These are phyloP conservation scores for Boletus patriciae DNA, from an alignment of 768 basidiomycete species.

Conservation along the genomic window DNA sequence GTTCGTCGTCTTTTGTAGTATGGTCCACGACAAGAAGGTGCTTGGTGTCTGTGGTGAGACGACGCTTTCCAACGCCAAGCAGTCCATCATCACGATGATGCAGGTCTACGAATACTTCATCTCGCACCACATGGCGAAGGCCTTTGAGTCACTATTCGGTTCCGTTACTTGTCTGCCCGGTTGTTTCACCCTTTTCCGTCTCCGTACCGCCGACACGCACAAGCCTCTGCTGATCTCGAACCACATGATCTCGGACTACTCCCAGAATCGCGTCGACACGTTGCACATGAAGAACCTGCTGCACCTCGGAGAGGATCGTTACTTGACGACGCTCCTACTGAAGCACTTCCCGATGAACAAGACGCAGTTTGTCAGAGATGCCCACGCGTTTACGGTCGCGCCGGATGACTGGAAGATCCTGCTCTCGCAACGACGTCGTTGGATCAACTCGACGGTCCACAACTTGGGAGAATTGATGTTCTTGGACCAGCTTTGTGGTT, in stretches of 20 bases:
- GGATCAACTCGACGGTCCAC: slow-evolving; percentile 99
- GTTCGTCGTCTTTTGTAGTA: slow-evolving; percentile 46
- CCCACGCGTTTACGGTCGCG: slow-evolving; percentile 91
- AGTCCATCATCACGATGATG: slow-evolving; percentile 97
- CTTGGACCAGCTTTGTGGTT: slow-evolving; percentile 88
- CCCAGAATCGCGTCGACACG: slow-evolving; percentile 95
- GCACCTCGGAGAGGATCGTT: slow-evolving; percentile 98
- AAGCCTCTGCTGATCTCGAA: slow-evolving; percentile 94
- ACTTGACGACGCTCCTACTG: slow-evolving; percentile 90
- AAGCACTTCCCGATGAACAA: slow-evolving; percentile 95
- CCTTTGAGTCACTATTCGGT: slow-evolving; percentile 95
- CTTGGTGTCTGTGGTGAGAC: slow-evolving; percentile 97
- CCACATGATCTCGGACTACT: slow-evolving; percentile 87
- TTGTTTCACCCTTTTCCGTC: slow-evolving; percentile 97
- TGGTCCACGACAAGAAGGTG: slow-evolving; percentile 95
- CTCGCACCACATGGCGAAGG: slow-evolving; percentile 98
- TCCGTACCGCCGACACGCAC: slow-evolving; percentile 92
- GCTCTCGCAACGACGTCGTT: slow-evolving; percentile 94
- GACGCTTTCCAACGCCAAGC: slow-evolving; percentile 86
- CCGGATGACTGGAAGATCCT: slow-evolving; percentile 95
- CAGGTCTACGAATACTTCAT: slow-evolving; percentile 99
- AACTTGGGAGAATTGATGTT: slow-evolving; percentile 93
- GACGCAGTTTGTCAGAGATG: slow-evolving; percentile 94
- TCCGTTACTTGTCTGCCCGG: slow-evolving; percentile 98
- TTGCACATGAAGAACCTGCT: slow-evolving; percentile 98